These are phyloP conservation scores for Ampelocalamus luodianensis DNA, from an alignment of 176 grass and related monocot species.

Conservation along the genomic window DNA sequence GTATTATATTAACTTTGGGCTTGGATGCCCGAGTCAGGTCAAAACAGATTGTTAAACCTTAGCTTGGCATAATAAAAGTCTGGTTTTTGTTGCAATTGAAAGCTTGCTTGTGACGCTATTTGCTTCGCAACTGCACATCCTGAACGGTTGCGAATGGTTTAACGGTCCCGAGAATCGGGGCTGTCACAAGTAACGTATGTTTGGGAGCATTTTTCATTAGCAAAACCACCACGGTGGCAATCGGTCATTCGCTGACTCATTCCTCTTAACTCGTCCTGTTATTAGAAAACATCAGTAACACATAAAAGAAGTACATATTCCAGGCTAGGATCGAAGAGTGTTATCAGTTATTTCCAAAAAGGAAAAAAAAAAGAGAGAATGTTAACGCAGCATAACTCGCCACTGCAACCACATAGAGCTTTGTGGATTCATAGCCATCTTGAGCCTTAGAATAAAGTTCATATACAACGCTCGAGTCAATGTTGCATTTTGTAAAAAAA, in stretches of 20 bases:
- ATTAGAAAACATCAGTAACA: slow-evolving; percentile 22
- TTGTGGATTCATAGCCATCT: slow-evolving; percentile 86
- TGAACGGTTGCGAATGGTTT: too few relatives aligned
- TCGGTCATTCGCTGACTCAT: slow-evolving; percentile 62
- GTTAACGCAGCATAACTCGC: slow-evolving; percentile 32
- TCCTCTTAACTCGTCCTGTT: slow-evolving; percentile 64
- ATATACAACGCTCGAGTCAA: slow-evolving; percentile 44
- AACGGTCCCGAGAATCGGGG: too few relatives aligned
- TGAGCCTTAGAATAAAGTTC: slow-evolving; percentile 81
- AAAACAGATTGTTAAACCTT: too few relatives aligned
- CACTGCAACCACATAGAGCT: slow-evolving; percentile 56
- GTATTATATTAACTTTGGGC: too few relatives aligned
- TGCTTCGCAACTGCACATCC: too few relatives aligned
- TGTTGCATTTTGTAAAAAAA: slow-evolving; percentile 64
- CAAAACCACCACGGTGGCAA: slow-evolving; percentile 71
- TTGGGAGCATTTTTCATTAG: slow-evolving; percentile 47
- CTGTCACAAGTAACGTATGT: too few relatives aligned
- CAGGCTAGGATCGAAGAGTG: background rate
- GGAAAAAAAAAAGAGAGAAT: too few relatives aligned
- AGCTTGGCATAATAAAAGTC: too few relatives aligned
- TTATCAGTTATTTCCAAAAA: background rate
- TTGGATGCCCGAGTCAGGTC: too few relatives aligned
- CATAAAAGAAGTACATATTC: slow-evolving; percentile 13
- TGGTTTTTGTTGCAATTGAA: too few relatives aligned
- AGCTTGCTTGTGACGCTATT: too few relatives aligned